Evolutionary conservation across 805 yeast species (phyloP).

Genomic region (Candida ovalis): DNA sequence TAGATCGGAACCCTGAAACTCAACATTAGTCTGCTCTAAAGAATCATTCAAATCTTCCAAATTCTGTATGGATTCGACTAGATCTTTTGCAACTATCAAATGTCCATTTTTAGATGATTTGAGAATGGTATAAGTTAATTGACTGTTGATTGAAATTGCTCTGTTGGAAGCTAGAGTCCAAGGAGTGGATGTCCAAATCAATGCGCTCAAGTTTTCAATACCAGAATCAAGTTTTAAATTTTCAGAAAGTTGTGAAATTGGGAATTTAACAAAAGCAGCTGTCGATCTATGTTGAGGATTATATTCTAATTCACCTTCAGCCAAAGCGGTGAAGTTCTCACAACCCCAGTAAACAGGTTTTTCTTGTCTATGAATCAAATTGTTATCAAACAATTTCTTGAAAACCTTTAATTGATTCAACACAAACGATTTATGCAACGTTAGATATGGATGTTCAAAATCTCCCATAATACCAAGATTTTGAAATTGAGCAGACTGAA

Average conservation of each 20-base stretch:
- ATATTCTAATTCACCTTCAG: constrained; percentile 95
- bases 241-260: constrained; percentile 32
- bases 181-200: constrained; percentile 98
- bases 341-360: constrained; percentile 98
- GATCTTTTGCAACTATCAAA: constrained; percentile 54
- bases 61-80: constrained; percentile 36
- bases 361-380: constrained; percentile 74
- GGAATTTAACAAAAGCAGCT: constrained; percentile 69
- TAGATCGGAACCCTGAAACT: constrained; percentile 41
- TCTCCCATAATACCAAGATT: constrained; percentile 81
- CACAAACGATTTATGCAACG: constrained; percentile 71
- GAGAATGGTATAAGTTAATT: constrained; percentile 54
- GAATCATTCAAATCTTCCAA: constrained; percentile 32
- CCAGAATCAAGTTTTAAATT: constrained; percentile 19
- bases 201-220: constrained; percentile 26
- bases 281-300: constrained; percentile 64
- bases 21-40: constrained; percentile 19
- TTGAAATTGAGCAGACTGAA: constrained; percentile 62
- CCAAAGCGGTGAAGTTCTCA: constrained; percentile 89
- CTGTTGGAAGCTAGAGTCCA: constrained; percentile 92
- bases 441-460: constrained; percentile 68
- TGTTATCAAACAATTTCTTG: constrained; percentile 55
- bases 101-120: constrained; percentile 33
- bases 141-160: constrained; percentile 71
- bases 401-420: constrained; percentile 71